A percentile compares a stretch with the other conserved stretches of the same genome.
These are phyloP conservation scores for Pelargonium fulgidum DNA, from an alignment of 441 rosid species.

Conservation along the genomic window DNA sequence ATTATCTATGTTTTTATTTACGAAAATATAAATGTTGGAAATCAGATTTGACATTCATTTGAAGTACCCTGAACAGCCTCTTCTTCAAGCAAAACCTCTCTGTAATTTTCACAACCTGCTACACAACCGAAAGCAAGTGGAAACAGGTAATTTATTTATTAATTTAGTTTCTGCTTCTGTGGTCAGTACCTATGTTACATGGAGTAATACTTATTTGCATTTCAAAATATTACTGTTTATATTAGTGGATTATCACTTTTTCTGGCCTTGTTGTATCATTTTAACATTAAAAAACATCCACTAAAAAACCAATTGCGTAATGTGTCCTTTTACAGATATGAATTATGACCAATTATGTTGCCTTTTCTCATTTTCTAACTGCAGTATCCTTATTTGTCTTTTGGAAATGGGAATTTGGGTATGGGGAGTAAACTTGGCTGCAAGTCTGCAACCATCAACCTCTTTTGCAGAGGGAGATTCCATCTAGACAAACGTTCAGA, in stretches of 20 bases:
- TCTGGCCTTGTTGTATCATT: not conserved
- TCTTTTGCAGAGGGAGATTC: not conserved
- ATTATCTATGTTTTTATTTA: slow-evolving; percentile 15
- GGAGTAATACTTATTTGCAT: not conserved
- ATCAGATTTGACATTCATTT: slow-evolving; percentile 65
- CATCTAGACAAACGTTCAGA: not conserved
- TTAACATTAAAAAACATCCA: not conserved
- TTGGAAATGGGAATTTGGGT: not conserved
- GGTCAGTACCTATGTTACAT: slow-evolving; percentile 9
- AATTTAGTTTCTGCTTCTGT: too few species aligned
- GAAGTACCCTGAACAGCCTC: slow-evolving; percentile 58
- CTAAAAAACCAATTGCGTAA: not conserved
- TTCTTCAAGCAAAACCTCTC: slow-evolving; percentile 74
- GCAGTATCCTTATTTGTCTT: not conserved
- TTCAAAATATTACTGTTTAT: not conserved
- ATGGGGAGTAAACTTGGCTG: not conserved
- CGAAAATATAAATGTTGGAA: slow-evolving; percentile 18
- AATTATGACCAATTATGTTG: not conserved
- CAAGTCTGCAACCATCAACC: not conserved
- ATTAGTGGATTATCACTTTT: not conserved
- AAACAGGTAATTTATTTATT: slow-evolving; percentile 44
- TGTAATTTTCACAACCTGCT: slow-evolving; percentile 72
- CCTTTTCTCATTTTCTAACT: not conserved
- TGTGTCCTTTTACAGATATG: not conserved
- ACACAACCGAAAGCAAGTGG: slow-evolving; percentile 52